phyloP scores from a whole-genome alignment of 352 stramenopile species.

The Phytophthora palmivora region DNA sequence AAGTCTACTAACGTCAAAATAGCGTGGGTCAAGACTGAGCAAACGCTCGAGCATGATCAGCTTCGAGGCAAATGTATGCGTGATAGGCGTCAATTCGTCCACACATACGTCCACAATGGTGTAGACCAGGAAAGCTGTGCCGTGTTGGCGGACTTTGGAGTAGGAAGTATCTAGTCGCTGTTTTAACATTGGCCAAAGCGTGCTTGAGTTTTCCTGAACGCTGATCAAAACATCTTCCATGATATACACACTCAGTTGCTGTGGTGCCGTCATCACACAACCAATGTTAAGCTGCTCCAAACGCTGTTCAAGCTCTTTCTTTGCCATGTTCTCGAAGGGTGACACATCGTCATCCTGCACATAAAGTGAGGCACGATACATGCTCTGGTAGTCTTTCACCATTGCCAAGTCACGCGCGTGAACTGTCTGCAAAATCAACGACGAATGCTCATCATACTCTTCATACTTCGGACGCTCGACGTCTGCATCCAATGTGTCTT shows the following conservation, averaged over 20 bases:
- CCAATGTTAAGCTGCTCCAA: slow-evolving; percentile 66
- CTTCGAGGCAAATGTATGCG: slow-evolving; percentile 72
- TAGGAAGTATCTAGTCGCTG: slow-evolving; percentile 76
- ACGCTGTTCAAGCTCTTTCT: slow-evolving; percentile 65
- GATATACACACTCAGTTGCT: slow-evolving; percentile 83
- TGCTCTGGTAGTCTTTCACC: slow-evolving; percentile 74
- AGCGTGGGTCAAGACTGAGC: slow-evolving; percentile 55
- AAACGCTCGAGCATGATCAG: slow-evolving; percentile 76
- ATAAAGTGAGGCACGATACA: slow-evolving; percentile 78
- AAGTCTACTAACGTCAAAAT: slow-evolving; percentile 66
- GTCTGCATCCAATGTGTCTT: slow-evolving; percentile 84
- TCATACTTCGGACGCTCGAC: slow-evolving; percentile 87
- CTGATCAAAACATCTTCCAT: slow-evolving; percentile 79
- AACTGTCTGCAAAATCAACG: slow-evolving; percentile 34
- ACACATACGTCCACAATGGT: slow-evolving; percentile 85
- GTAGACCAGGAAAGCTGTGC: slow-evolving; percentile 76
- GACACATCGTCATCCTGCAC: slow-evolving; percentile 55
- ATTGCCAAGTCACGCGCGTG: slow-evolving; percentile 49
- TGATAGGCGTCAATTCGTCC: slow-evolving; percentile 82
- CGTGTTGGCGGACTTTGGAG: slow-evolving; percentile 25
- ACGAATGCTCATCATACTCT: slow-evolving; percentile 86
- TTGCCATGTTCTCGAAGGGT: slow-evolving; percentile 68
- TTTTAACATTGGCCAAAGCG: slow-evolving; percentile 66
- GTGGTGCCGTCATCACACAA: slow-evolving; percentile 71
- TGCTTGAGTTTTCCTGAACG: slow-evolving; percentile 60